Evolutionary conservation across 257 asterid species (phyloP).

Genomic region (Solanum piurae): DNA sequence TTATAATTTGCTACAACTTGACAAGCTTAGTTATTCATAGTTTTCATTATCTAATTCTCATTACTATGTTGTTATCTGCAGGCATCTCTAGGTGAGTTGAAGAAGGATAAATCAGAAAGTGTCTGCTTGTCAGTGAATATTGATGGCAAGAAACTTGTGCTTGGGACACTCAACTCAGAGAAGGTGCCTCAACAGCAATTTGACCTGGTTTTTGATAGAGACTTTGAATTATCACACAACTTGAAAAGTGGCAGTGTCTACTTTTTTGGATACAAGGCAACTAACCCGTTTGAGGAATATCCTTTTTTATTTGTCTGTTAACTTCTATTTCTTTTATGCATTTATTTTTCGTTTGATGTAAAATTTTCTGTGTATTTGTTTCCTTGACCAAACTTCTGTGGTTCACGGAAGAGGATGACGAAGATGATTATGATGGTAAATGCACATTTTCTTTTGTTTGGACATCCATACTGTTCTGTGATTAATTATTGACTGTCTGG

Average conservation of each 20-base stretch:
- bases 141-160: conserved; percentile 5
- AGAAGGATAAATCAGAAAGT: conserved; percentile 1
- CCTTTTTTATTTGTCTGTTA: neutral
- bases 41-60: neutral
- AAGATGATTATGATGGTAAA: neutral
- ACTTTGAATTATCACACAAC: conserved; percentile 14
- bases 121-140: conserved; percentile 3
- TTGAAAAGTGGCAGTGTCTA: conserved; percentile 10
- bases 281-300: neutral
- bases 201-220: conserved; percentile 9
- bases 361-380: neutral
- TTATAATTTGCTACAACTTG: neutral
- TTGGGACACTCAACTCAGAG: conserved; percentile 7
- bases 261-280: conserved; percentile 7
- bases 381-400: neutral
- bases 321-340: neutral
- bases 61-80: neutral
- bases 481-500: neutral
- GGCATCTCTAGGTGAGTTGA: conserved; percentile 13
- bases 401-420: neutral
- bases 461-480: neutral
- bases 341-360: neutral
- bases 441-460: neutral
- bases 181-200: conserved; percentile 15
- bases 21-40: neutral